phyloP scores from a whole-genome alignment of 148 eudicot genomes.

The Rhododendron simsii region DNA sequence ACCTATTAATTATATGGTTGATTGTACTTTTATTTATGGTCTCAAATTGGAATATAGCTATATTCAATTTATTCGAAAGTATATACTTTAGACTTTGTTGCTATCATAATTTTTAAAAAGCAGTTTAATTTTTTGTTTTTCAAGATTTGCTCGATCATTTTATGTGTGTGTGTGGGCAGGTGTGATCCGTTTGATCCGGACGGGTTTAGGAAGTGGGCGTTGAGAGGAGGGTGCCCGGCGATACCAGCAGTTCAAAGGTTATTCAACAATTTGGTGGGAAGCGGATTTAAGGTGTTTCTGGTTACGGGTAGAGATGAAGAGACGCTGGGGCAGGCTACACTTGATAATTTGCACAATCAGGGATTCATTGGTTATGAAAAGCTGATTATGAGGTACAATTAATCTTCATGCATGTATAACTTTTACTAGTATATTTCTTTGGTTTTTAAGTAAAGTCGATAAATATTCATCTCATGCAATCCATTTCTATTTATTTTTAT shows the following conservation, averaged over 20 bases:
- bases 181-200: conserved; percentile 77
- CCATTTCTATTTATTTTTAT: too few relatives aligned
- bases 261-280: conserved; percentile 40
- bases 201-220: conserved; percentile 67
- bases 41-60: not conserved
- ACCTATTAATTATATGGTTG: not conserved
- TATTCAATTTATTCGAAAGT: too few relatives aligned
- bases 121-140: too few relatives aligned
- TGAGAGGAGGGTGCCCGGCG: conserved; percentile 45
- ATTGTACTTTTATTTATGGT: not conserved
- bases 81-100: too few relatives aligned
- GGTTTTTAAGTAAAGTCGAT: too few relatives aligned
- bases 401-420: not conserved
- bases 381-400: conserved; percentile 55
- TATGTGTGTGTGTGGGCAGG: conserved; percentile 17
- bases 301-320: conserved; percentile 64
- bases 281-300: conserved; percentile 62
- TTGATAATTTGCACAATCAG: conserved; percentile 41
- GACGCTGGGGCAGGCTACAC: conserved; percentile 48
- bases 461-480: too few relatives aligned
- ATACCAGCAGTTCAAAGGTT: conserved; percentile 42
- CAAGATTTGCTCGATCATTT: not conserved
- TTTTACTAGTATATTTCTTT: too few relatives aligned
- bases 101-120: too few relatives aligned
- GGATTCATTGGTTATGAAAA: conserved; percentile 68